Evolutionary conservation across 2,329 filamentous ascomycete species (phyloP).

Genomic region (Cercospora sojina): DNA sequence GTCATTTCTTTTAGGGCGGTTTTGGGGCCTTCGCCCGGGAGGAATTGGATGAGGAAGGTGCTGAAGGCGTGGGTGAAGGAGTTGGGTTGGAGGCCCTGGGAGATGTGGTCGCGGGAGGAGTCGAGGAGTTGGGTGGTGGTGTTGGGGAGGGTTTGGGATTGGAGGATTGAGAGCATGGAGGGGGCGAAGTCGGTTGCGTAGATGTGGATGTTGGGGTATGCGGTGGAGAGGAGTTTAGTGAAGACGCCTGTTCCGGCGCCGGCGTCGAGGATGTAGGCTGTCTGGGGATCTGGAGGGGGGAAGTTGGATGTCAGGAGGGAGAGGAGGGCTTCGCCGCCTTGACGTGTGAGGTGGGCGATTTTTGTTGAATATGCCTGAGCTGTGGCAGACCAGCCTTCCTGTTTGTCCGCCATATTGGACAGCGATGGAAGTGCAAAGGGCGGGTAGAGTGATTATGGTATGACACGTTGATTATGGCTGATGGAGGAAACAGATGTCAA

Average conservation of each 20-base stretch:
- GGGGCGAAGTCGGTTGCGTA: constrained; percentile 9
- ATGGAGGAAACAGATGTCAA: not conserved
- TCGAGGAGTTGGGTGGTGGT: constrained; percentile 8
- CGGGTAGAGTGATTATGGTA: not conserved
- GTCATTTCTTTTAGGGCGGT: not conserved
- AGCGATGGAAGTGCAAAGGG: not conserved
- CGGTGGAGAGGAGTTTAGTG: constrained; percentile 3
- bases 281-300: not conserved
- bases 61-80: constrained; percentile 12
- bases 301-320: constrained; percentile 2
- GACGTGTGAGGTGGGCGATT: not conserved
- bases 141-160: constrained; percentile 9
- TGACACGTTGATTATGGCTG: not conserved
- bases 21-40: not conserved
- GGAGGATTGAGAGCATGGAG: constrained; percentile 10
- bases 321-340: constrained; percentile 13
- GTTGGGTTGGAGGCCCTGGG: constrained; percentile 3
- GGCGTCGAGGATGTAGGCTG: constrained; percentile 13
- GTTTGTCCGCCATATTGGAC: constrained; percentile 2
- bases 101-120: constrained; percentile 9
- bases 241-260: constrained; percentile 18
- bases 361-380: constrained; percentile 6
- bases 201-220: constrained; percentile 6
- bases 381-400: constrained; percentile 9
- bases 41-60: constrained; percentile 18